Evolutionary conservation across 83 land plant species (phyloP).

Genomic region (Diphasiastrum complanatum): DNA sequence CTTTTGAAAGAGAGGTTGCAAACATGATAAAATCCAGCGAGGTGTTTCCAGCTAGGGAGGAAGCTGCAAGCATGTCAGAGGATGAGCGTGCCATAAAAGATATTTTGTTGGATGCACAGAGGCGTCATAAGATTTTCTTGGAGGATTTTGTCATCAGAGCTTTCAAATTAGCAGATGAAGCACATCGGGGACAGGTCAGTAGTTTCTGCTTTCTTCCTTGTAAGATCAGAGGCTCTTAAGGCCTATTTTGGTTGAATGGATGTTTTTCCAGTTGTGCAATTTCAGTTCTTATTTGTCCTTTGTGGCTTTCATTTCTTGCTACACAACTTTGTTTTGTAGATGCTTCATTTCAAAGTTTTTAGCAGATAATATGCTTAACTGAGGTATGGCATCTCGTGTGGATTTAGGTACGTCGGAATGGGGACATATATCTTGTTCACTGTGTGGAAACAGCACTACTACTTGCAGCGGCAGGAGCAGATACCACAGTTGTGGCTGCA

Average conservation of each 20-base stretch:
- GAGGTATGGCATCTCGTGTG: neutral
- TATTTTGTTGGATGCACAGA: constrained; percentile 58
- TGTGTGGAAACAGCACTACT: constrained; percentile 86
- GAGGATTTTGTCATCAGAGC: constrained; percentile 75
- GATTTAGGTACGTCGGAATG: constrained; percentile 76
- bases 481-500: constrained; percentile 79
- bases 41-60: constrained; percentile 1
- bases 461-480: constrained; percentile 78
- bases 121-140: constrained; percentile 55
- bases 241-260: no score
- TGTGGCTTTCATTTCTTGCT: neutral
- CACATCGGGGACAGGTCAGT: constrained; percentile 83
- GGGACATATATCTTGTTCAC: constrained; percentile 81
- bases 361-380: neutral
- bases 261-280: neutral
- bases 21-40: neutral
- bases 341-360: neutral
- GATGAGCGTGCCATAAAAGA: constrained; percentile 34
- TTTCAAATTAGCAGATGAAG: constrained; percentile 76
- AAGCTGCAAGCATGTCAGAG: neutral
- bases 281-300: neutral
- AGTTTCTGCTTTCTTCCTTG: constrained; percentile 3
- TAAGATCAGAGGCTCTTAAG: neutral
- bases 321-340: neutral
- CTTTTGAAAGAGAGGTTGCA: no score